These are phyloP conservation scores for Starmerella floris DNA, from an alignment of 805 yeast species.

Conservation along the genomic window DNA sequence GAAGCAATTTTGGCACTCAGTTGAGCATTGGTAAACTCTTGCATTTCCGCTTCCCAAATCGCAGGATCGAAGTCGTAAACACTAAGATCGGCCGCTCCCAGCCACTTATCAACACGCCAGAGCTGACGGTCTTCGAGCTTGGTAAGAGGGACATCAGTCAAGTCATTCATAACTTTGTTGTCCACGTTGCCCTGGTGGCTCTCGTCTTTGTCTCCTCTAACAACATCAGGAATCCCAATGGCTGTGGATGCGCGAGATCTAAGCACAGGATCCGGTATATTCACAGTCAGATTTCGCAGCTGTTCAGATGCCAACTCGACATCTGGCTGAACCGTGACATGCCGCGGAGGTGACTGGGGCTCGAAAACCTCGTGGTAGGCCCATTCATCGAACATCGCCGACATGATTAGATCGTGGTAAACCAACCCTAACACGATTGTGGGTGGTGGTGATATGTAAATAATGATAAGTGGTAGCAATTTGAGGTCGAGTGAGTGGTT, in stretches of 20 bases:
- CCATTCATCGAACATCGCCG: conserved; percentile 26
- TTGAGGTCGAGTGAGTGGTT: no score
- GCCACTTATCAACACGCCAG: conserved; percentile 14
- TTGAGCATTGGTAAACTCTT: background rate
- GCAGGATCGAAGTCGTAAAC: conserved; percentile 7
- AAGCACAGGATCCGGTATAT: conserved; percentile 17
- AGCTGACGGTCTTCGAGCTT: background rate
- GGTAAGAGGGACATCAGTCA: conserved; percentile 4
- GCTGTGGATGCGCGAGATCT: conserved; percentile 2
- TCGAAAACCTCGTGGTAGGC: conserved; percentile 22
- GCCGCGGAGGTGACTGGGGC: conserved; percentile 4
- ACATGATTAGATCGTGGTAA: conserved; percentile 9
- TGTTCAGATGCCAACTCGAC: no score
- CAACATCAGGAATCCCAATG: background rate
- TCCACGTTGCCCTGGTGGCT: background rate
- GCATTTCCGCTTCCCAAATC: conserved; percentile 7
- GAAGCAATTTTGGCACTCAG: conserved; percentile 3
- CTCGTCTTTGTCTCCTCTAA: background rate
- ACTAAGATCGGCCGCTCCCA: conserved; percentile 10
- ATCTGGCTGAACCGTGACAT: background rate
- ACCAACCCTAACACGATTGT: background rate
- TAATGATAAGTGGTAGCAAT: no score
- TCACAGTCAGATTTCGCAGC: background rate
- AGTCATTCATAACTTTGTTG: background rate
- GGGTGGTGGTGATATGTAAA: no score